Evolutionary conservation across 192 early-diverging fungal species (phyloP), one percentile per base, ranked within the genome.

Genomic region (Entomortierella lignicola): DNA sequence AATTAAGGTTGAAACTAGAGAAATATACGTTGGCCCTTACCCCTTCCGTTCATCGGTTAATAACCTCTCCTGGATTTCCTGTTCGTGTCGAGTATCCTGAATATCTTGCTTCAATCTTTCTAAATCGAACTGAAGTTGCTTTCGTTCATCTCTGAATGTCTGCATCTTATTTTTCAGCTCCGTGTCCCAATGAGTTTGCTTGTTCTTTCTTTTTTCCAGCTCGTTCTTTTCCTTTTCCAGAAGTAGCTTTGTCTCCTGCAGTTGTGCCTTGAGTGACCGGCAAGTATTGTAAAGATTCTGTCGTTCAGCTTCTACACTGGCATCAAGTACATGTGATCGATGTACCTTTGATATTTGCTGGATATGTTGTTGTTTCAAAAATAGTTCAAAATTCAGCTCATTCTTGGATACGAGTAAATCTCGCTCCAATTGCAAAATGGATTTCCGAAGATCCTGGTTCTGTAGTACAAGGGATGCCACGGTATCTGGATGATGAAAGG

Each of bases 321-420:
- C 85, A 72, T 89, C 88, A 32, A 85, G 64, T 4, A 89, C 82
- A 71, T 87, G 88, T 29, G 87, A 85, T 21, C 81, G 81, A 66
- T 89, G 85, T 4, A 89, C 71, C 55, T 84, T 69, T 21, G 83
- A 85, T 47, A 89, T 89, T 50, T 89, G 88, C 63, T 89, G 88
- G 10, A 89, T 72, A 42, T 89, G 86, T 29, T 89, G 88, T 54
- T 89, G 88, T 56, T 87, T 85, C 41, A 89, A 69, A 58, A 87
- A 89, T 18, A 89, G 57, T 65, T 89, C 88, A 79, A 89, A 89
- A 31, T 87, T 89, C 27, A 89, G 71, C 50, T 89, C 88, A 34
- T 89, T 89, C 61, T 84, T 70, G 8, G 87, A 59, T 27, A 89
- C 50, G 34, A 89, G 62, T 20, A 89, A 72, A 42, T 89, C 88